Conservation (phyloP, 2,329 filamentous ascomycete genomes). For the Cadophora sp. region DNA sequence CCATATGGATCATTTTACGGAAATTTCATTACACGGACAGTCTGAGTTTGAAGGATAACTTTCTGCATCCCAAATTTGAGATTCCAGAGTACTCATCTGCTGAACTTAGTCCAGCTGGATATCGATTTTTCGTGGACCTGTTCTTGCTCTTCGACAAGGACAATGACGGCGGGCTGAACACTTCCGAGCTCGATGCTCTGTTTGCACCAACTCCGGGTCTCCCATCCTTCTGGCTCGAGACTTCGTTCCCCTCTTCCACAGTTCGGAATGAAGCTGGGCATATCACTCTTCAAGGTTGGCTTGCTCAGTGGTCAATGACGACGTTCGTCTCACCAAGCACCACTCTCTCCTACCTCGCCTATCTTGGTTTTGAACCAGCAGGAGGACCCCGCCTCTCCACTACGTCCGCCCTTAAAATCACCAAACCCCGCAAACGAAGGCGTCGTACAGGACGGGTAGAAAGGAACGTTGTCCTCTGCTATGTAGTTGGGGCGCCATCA, state of each 20-base stretch:
- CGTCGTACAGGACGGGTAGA: slow-evolving; percentile 85
- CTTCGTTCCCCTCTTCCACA: slow-evolving; percentile 89
- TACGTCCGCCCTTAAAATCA: slow-evolving; percentile 87
- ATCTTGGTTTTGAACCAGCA: slow-evolving; percentile 88
- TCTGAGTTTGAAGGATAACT: slow-evolving; percentile 87
- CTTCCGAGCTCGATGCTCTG: slow-evolving; percentile 81
- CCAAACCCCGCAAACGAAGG: slow-evolving; percentile 87
- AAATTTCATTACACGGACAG: slow-evolving; percentile 98
- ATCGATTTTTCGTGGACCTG: slow-evolving; percentile 96
- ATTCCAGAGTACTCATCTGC: slow-evolving; percentile 92
- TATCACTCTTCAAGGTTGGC: slow-evolving; percentile 95
- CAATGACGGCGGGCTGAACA: slow-evolving; percentile 92
- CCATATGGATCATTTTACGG: slow-evolving; percentile 95
- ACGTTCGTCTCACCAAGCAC: slow-evolving; percentile 96
- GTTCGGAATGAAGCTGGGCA: slow-evolving; percentile 95
- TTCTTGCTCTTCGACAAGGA: slow-evolving; percentile 97
- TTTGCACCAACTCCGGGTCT: slow-evolving; percentile 94
- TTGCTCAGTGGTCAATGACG: slow-evolving; percentile 99
- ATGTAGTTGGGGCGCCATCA: slow-evolving; percentile 83
- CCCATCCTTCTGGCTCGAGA: slow-evolving; percentile 85
- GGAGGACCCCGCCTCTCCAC: slow-evolving; percentile 79
- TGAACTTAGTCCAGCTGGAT: slow-evolving; percentile 91
- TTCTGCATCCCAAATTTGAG: slow-evolving; percentile 92
- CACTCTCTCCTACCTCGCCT: slow-evolving; percentile 93
- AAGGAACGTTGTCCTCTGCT: slow-evolving; percentile 92